Evolutionary conservation across 2,329 filamentous ascomycete genomes (phyloP).

Genomic region (Laburnicola sp.): DNA sequence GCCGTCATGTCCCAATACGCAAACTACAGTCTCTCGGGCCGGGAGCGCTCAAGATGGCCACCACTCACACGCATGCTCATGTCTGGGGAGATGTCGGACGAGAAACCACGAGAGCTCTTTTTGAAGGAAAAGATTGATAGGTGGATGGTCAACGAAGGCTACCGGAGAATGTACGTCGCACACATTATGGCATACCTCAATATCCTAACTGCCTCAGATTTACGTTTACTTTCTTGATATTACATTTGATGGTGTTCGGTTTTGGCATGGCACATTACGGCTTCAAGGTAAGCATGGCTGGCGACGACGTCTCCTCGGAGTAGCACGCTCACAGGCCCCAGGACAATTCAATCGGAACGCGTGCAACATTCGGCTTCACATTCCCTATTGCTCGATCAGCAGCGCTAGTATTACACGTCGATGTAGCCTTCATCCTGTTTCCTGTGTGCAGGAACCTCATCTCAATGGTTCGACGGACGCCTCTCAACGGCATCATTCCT

Average conservation of each 20-base stretch:
- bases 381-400: constrained; percentile 77
- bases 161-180: constrained; percentile 71
- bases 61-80: constrained; percentile 80
- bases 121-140: constrained; percentile 73
- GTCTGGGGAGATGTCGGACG: constrained; percentile 78
- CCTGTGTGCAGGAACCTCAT: constrained; percentile 84
- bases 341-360: constrained; percentile 67
- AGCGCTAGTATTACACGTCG: constrained; percentile 77
- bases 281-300: constrained; percentile 58
- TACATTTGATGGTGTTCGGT: constrained; percentile 75
- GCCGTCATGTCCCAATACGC: constrained; percentile 36
- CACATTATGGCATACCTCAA: not conserved
- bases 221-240: constrained; percentile 72
- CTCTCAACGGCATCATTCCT: constrained; percentile 82
- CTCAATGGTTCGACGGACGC: constrained; percentile 76
- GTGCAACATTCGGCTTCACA: constrained; percentile 72
- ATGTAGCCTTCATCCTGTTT: constrained; percentile 76
- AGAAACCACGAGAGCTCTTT: constrained; percentile 69
- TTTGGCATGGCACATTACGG: constrained; percentile 81
- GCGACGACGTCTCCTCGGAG: not conserved
- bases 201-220: constrained; percentile 58
- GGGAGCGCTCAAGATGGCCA: constrained; percentile 78
- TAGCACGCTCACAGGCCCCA: constrained; percentile 47
- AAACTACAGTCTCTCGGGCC: constrained; percentile 42
- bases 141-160: constrained; percentile 91